A percentile compares a stretch with the other conserved stretches of the same genome.
phyloP scores from a whole-genome alignment of 2,329 filamentous ascomycete genomes.

The Aphanoascus verrucosus region DNA sequence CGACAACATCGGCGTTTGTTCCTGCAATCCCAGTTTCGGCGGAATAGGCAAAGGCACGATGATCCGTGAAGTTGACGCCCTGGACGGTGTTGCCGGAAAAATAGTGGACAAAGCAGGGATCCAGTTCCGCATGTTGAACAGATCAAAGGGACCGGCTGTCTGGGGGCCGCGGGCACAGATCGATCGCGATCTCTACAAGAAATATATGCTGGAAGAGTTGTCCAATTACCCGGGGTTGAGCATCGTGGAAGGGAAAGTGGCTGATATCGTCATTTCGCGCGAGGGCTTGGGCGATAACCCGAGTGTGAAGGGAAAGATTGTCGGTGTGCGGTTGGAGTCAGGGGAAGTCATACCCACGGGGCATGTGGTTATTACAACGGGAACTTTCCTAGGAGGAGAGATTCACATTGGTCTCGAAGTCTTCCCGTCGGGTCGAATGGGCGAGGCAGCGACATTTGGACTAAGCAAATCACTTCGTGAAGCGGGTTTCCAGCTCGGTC shows the following conservation, averaged over 20 bases:
- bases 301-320: slow-evolving; percentile 58
- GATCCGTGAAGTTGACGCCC: slow-evolving; percentile 83
- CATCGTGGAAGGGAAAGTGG: slow-evolving; percentile 76
- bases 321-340: slow-evolving; percentile 74
- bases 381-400: slow-evolving; percentile 88
- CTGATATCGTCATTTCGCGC: slow-evolving; percentile 71
- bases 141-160: slow-evolving; percentile 82
- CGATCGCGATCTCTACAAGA: slow-evolving; percentile 78
- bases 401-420: slow-evolving; percentile 86
- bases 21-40: slow-evolving; percentile 92
- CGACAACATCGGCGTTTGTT: slow-evolving; percentile 86
- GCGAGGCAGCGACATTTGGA: slow-evolving; percentile 84
- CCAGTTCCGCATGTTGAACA: slow-evolving; percentile 86
- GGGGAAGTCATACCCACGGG: slow-evolving; percentile 71
- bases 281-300: slow-evolving; percentile 38
- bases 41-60: slow-evolving; percentile 99
- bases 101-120: slow-evolving; percentile 89
- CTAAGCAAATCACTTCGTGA: slow-evolving; percentile 81
- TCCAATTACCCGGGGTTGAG: slow-evolving; percentile 64
- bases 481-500: slow-evolving; percentile 78
- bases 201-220: slow-evolving; percentile 82
- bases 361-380: slow-evolving; percentile 87
- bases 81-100: slow-evolving; percentile 78
- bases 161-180: slow-evolving; percentile 97
- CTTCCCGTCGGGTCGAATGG: slow-evolving; percentile 82